Base-by-base conservation (phyloP, 345 rosid genomes). In the Salix suchowensis region DNA sequence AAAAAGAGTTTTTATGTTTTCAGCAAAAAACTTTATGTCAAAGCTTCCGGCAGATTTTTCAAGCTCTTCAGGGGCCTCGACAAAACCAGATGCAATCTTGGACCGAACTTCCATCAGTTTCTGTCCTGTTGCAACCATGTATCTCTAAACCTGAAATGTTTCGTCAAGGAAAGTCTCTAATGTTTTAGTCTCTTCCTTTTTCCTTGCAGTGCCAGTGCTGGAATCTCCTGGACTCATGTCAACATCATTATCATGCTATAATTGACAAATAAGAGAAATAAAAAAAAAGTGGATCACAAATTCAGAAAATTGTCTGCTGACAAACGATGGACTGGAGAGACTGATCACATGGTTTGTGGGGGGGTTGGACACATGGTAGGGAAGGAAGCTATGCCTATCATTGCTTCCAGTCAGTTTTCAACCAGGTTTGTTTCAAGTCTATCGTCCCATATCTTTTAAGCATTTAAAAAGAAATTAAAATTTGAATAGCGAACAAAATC, bases 81-180 rank as follows among this genome's bases (percentile, higher is more conserved):
- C 80, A 40, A 93, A 87, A 30, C 87, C 91, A 4, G 85, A 80
- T 44, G 82, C 79, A 30, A 91, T 91, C 89, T 87, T 96, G 32
- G 90, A 73, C 75, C 92, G 96, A 72, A 93, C 84, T 78, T 95
- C 97, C 86, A 82, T 78, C 67, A 91, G 76, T 75, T 88, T 95
- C 79, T 95, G 98, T 73, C 98, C 98, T 4, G 92, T 86, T 62
- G 94, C 91, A 4, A 95, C 98, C 77, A 88, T 88, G 84, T 89
- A 88, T 72, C 93, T 86, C 86, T 92, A 93, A 68, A 94, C 84
- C 84, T 92, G 97, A 80, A 94, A 94, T 46, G 97, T 91, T 75
- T 92, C 97, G 76, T 92, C 96, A 0, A 94, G 87, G 80, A 86
- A 92, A 79, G 87, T 89, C 80, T 91, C 92, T n/a, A 89, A 81